Evolutionary conservation across 2,329 filamentous ascomycete genomes (phyloP), one percentile per base, ranked within the genome.

Genomic region (Curvularia eragrostidis): DNA sequence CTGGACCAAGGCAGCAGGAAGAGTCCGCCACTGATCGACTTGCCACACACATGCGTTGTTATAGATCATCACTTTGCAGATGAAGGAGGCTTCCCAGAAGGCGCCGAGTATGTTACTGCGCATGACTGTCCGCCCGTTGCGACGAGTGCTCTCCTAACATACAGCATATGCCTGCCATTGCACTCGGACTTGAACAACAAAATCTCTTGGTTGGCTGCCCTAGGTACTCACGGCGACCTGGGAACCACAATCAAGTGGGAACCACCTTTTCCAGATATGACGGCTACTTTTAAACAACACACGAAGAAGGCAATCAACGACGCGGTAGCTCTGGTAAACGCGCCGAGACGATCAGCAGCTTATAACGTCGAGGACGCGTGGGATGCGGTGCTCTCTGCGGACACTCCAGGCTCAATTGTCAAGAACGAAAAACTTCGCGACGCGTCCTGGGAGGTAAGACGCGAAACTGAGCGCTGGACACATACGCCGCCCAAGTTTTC

Each of bases 191-290:
- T 89, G 0, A 65, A 71, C 3, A 73, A 77, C 5, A 87, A 85
- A 63, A 66, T 71, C 8, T 84, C 82, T 38, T 90, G 87, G 83
- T 78, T 90, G 0, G 87, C 86, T 52, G 81, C 82, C 2, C 81
- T 89, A 61, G 88, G 88, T 8, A 89, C 87, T 0, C 85, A 89
- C 60, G 87, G 87, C 2, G 88, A 90, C 61, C 78, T 90, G 0
- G 87, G 87, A 13, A 88, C 84, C 38, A 82, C 82, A 0, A 61
- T 89, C 15, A 89, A 89, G 69, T 90, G 88, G 88, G 77, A 84
- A 21, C 80, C 82, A 0, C 88, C 88, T 0, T 89, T 90, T 61
- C 88, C 88, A 1, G 84, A 89, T 59, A 89, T 90, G 86, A 80
- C 78, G 18, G 72, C 79, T 1, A 83, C 83, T 0, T 85, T 90